Evolutionary conservation across 2,329 filamentous ascomycete genomes (phyloP).

Genomic region (Emmonsiellopsis sp.): DNA sequence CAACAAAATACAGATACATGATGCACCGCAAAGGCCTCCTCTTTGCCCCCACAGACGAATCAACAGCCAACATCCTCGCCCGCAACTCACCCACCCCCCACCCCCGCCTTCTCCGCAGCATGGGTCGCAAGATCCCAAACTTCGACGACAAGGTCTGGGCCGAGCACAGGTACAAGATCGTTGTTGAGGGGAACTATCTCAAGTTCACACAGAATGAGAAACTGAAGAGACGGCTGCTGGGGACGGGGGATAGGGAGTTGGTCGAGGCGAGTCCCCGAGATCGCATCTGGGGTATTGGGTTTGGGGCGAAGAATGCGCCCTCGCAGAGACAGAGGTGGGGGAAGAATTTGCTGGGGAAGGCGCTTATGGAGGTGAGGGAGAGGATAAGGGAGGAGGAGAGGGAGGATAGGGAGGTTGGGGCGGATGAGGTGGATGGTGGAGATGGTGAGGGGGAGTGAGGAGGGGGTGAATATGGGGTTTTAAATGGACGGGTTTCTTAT

Average conservation of each 20-base stretch:
- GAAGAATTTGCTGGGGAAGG: conserved; percentile 24
- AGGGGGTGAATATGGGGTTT: not conserved
- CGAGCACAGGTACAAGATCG: conserved; percentile 18
- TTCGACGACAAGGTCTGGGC: conserved; percentile 24
- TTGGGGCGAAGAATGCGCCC: conserved; percentile 21
- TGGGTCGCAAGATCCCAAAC: conserved; percentile 24
- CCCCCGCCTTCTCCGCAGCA: conserved; percentile 13
- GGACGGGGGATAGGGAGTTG: conserved; percentile 21
- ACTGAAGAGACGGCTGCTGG: conserved; percentile 19
- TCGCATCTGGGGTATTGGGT: conserved; percentile 27
- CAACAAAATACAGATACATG: conserved; percentile 17
- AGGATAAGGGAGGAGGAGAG: conserved; percentile 14
- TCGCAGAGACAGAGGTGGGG: conserved; percentile 22
- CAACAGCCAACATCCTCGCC: conserved; percentile 20
- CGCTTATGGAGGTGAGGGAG: conserved; percentile 25
- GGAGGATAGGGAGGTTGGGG: not conserved
- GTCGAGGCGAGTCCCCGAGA: conserved; percentile 29
- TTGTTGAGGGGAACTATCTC: conserved; percentile 23
- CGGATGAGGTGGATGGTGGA: too few species aligned
- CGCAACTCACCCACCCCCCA: conserved; percentile 16
- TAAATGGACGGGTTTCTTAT: not conserved
- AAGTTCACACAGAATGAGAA: conserved; percentile 26
- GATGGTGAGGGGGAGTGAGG: not conserved
- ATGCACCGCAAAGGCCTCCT: conserved; percentile 29
- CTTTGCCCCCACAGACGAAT: conserved; percentile 19